Evolutionary conservation across 805 yeast genomes (phyloP).

Genomic region (Candida gorgasii): DNA sequence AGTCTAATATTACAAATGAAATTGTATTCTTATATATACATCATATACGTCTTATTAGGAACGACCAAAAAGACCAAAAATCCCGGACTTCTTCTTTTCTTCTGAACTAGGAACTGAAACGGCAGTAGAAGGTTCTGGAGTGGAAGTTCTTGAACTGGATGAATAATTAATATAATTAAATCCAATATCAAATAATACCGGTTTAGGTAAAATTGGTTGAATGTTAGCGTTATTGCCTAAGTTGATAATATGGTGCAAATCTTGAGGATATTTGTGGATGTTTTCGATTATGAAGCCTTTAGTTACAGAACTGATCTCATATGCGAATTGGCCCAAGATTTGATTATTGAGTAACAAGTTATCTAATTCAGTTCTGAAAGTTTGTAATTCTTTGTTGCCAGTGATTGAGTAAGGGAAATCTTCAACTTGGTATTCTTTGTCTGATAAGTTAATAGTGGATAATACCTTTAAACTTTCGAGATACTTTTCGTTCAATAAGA

Average conservation of each 20-base stretch:
- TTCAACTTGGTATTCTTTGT: conserved; percentile 30
- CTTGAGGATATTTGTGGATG: conserved; percentile 38
- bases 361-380: conserved; percentile 22
- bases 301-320: conserved; percentile 19
- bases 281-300: conserved; percentile 41
- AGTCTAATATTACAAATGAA: too few relatives aligned
- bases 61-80: conserved; percentile 74
- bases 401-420: conserved; percentile 46
- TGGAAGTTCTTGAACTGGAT: conserved; percentile 16
- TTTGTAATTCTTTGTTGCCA: conserved; percentile 29
- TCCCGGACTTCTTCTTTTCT: conserved; percentile 52
- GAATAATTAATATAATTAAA: conserved; percentile 70
- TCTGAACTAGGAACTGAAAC: conserved; percentile 15
- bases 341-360: conserved; percentile 29
- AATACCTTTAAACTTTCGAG: conserved; percentile 50
- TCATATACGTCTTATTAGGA: neutral
- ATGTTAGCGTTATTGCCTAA: conserved; percentile 29
- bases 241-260: conserved; percentile 22
- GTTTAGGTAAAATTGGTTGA: conserved; percentile 72
- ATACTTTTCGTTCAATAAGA: conserved; percentile 39
- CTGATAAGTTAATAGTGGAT: conserved; percentile 20
- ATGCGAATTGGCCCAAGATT: conserved; percentile 49
- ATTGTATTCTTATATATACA: too few relatives aligned
- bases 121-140: conserved; percentile 7
- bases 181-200: conserved; percentile 89